These are phyloP conservation scores for Fusarium oligoseptatum DNA, from an alignment of 2,329 filamentous ascomycete species.

Conservation along the genomic window DNA sequence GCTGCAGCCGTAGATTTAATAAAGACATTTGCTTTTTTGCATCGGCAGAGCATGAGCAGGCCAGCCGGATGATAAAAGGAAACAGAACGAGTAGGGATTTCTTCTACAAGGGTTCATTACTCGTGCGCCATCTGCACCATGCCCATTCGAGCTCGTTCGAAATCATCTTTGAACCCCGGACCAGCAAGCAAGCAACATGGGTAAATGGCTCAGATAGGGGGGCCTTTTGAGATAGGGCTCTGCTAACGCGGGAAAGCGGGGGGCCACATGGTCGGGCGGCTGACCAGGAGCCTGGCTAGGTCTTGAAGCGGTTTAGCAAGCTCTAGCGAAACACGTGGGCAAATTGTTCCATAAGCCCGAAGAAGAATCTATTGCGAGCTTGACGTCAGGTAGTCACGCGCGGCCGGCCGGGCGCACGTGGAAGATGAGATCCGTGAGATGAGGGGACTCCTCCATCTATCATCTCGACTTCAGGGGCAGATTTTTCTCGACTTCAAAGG, in stretches of 20 bases:
- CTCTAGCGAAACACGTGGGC: not conserved
- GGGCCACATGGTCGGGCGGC: not conserved
- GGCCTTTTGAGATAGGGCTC: not conserved
- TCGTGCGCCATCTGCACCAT: slow-evolving; percentile 22
- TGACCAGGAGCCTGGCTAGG: not conserved
- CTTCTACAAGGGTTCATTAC: slow-evolving; percentile 26
- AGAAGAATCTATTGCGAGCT: not conserved
- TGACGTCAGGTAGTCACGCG: not conserved
- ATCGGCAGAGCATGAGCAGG: slow-evolving; percentile 11
- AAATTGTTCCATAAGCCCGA: not conserved
- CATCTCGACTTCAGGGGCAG: not conserved
- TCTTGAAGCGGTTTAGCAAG: not conserved
- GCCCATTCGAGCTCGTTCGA: slow-evolving; percentile 14
- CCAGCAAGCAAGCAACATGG: not conserved
- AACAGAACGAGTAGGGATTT: slow-evolving; percentile 17
- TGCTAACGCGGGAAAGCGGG: not conserved
- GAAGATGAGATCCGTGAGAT: not conserved
- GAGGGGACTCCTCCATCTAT: not conserved
- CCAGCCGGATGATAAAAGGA: slow-evolving; percentile 29
- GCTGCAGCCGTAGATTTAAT: slow-evolving; percentile 8
- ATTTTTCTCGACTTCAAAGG: not conserved
- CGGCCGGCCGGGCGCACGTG: not conserved
- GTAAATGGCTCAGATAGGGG: slow-evolving; percentile 1
- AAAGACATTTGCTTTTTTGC: not conserved
- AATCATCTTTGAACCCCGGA: slow-evolving; percentile 4